Evolutionary conservation across 108 stramenopile species (phyloP).

Genomic region (Skeletonema potamos): DNA sequence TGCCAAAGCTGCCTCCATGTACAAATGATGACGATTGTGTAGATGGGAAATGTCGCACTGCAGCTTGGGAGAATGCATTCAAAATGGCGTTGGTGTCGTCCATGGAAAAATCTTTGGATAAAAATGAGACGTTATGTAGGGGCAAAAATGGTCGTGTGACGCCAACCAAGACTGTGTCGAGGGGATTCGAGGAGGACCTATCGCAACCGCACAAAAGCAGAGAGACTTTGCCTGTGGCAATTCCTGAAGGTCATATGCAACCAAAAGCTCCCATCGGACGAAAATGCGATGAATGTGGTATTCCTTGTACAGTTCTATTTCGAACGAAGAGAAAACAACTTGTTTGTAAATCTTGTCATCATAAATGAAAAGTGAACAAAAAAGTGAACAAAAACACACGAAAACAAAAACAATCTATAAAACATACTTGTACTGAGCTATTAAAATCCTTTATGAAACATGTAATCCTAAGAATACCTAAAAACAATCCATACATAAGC

Average conservation of each 20-base stretch:
- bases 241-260: not conserved
- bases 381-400: not conserved
- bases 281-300: not conserved
- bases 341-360: constrained; percentile 15
- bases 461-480: too few relatives aligned
- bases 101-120: constrained; percentile 12
- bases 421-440: too few relatives aligned
- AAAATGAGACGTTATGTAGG: not conserved
- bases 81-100: constrained; percentile 48
- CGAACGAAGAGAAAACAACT: constrained; percentile 5
- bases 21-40: constrained; percentile 15
- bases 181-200: not conserved
- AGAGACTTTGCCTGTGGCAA: not conserved
- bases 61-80: constrained; percentile 63
- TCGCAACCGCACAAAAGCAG: not conserved
- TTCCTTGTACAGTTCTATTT: constrained; percentile 1
- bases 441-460: too few relatives aligned
- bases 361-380: not conserved
- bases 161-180: not conserved
- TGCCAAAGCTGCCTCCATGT: constrained; percentile 30
- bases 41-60: constrained; percentile 49
- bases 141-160: not conserved
- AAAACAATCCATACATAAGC: too few relatives aligned
- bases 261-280: not conserved
- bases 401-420: too few relatives aligned